Evolutionary conservation across 2,329 filamentous ascomycete species (phyloP), one percentile per base, ranked within the genome.

Genomic region (Rhinocladiella similis): DNA sequence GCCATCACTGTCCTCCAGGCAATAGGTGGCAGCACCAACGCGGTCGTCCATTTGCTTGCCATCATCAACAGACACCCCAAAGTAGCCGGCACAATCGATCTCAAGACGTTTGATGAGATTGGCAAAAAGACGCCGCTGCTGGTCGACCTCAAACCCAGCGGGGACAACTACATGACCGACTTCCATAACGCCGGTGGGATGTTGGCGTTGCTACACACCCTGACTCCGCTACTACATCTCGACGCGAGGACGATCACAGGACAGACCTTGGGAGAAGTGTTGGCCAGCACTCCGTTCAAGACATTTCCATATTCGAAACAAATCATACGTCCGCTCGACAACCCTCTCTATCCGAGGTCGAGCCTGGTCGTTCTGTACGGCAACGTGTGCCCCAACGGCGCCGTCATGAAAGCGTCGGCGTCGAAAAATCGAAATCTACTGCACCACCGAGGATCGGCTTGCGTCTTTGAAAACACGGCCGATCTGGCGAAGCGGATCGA

Each of bases 1-100:
- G 80, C 79, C 7, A 80, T 84, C 19, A 77, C 76, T 2, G 75
- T 75, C 27, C 82, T 81, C 51, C 80, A 80, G 2, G 80, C 80
- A 13, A 81, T 83, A 52, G 81, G 81, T 13, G 81, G 81, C 18
- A 80, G 77, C 60, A 82, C 80, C 3, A 83, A 83, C 60, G 80
- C 80, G 0, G 79, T 80, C 0, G 81, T 83, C 38, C 81, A 83
- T 62, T 68, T 83, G 47, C 77, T 77, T 42, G 81, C 80, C 12
- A 77, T 83, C 29, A 81, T 81, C 4, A 81, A 81, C 51, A 70
- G 80, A 3, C 80, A 82, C 57, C 80, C 80, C 0, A 63, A 69
- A 1, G 57, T 81, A 3, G 70, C 74, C 33, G 76, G 76, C 2
- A 66, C 67, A 3, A 77, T 81, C 41, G 77, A 73, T 0, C 61